Conservation (phyloP, 2,329 filamentous ascomycete species). For the Ophiosphaerella narmari region DNA sequence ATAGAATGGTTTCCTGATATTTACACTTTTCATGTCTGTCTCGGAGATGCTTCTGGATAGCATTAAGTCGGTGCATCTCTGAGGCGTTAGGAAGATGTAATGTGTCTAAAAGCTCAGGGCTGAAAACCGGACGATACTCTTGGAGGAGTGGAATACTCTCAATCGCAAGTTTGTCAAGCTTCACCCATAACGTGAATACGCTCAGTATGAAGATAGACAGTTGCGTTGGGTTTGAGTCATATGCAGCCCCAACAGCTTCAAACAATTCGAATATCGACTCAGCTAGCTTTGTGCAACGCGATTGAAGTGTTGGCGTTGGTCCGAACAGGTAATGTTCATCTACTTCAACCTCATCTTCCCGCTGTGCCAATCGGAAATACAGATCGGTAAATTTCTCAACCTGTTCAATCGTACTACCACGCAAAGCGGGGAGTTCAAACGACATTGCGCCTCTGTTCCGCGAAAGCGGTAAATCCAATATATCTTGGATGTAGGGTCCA, state of each 20-base stretch:
- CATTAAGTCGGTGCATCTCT: constrained; percentile 58
- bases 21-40: constrained; percentile 7
- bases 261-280: too few species aligned
- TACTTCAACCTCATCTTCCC: constrained; percentile 17
- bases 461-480: too few species aligned
- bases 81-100: constrained; percentile 55
- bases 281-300: too few species aligned
- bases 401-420: constrained; percentile 14
- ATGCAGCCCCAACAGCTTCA: constrained; percentile 39
- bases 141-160: constrained; percentile 53
- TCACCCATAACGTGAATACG: constrained; percentile 62
- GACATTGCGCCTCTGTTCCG: background rate
- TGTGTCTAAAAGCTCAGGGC: constrained; percentile 56
- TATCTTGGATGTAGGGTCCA: too few species aligned
- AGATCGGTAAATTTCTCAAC: constrained; percentile 19
- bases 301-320: too few species aligned
- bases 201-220: constrained; percentile 59
- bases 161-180: constrained; percentile 58
- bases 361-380: constrained; percentile 26
- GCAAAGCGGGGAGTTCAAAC: constrained; percentile 7
- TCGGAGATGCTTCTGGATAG: constrained; percentile 56
- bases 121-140: constrained; percentile 59
- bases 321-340: too few species aligned
- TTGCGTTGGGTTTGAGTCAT: constrained; percentile 54
- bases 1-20: constrained; percentile 52